Conservation (phyloP, 2,329 filamentous ascomycete genomes). For the Cordyceps militaris region DNA sequence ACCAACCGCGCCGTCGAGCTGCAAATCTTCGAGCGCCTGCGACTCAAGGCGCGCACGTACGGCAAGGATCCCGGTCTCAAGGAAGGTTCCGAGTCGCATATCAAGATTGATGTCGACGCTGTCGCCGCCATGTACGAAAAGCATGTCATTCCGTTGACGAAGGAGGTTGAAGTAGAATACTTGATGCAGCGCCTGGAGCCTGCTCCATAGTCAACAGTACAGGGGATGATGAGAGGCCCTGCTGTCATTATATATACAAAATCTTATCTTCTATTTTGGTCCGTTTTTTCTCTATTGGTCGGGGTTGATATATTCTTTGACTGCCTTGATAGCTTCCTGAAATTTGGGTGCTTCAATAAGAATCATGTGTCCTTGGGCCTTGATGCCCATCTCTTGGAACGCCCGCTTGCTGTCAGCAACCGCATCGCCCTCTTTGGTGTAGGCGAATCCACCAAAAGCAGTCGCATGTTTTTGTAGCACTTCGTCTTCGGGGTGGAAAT, state of each 20-base stretch:
- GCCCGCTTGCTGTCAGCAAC: slow-evolving; percentile 86
- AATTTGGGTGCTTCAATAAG: slow-evolving; percentile 78
- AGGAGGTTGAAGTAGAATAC: slow-evolving; percentile 96
- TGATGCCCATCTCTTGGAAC: slow-evolving; percentile 89
- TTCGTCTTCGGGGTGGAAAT: slow-evolving; percentile 96
- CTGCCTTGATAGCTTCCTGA: slow-evolving; percentile 64
- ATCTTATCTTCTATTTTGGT: not conserved
- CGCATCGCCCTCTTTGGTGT: slow-evolving; percentile 73
- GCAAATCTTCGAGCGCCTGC: slow-evolving; percentile 80
- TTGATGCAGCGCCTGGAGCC: slow-evolving; percentile 79
- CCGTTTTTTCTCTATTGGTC: slow-evolving; percentile 29
- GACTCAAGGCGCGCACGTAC: slow-evolving; percentile 87
- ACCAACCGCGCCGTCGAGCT: slow-evolving; percentile 84
- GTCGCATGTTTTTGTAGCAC: slow-evolving; percentile 69
- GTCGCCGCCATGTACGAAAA: slow-evolving; percentile 87
- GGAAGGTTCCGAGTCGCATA: slow-evolving; percentile 44
- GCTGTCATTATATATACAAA: slow-evolving; percentile 9
- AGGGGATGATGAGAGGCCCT: not conserved
- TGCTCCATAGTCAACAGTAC: slow-evolving; percentile 19
- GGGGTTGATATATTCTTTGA: slow-evolving; percentile 65
- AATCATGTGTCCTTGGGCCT: slow-evolving; percentile 76
- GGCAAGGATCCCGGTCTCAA: slow-evolving; percentile 74
- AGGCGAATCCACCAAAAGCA: slow-evolving; percentile 65
- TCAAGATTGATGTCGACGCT: slow-evolving; percentile 87
- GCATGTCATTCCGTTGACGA: slow-evolving; percentile 94